Base-by-base conservation (phyloP, 768 basidiomycete genomes). In the button mushroom (Agaricus bisporus) region DNA sequence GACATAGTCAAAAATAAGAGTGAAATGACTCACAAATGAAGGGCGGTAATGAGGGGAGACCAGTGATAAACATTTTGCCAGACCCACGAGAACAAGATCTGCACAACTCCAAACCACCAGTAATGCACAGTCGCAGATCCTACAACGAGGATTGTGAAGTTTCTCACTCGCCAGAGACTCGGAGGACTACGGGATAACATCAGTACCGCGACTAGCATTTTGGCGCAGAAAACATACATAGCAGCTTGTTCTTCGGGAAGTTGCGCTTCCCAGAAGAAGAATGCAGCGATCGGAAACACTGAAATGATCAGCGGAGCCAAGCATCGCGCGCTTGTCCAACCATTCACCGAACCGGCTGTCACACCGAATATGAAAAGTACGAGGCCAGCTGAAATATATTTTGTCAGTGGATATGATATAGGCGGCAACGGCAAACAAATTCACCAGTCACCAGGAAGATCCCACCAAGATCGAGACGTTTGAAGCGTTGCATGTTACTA, bases 191-290 rank as follows among this genome's bases (percentile, higher is more conserved):
- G n/a, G 25, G 25, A 10, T 3, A 1, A 2, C 5, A 25, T 29
- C 22, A 25, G n/a, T 9, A 45, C 26, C 20, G 44, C 7, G 15
- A 25, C 11, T 32, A 26, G 12, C 6, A 10, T 15, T 12, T 15
- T 14, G 28, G 8, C 18, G 5, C 4, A n/a, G n/a, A 39, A 49
- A 14, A 55, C 70, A 32, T 54, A 74, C 73, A 76, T 59, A 2
- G 71, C 70, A 11, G 80, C 77, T 4, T 58, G 59, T 10, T 74
- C 62, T 10, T 53, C 48, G 1, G 71, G 72, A 9, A 78, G 60
- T 0, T 54, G 20, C 10, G 68, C 61, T 57, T 81, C 79, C 71
- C 72, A 81, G 49, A 69, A 65, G 64, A 82, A 74, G 66, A 82
- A 82, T 0, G 45, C 61, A 26, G 63, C 55, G 26, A 63, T 56